phyloP scores from a whole-genome alignment of 2,329 filamentous ascomycete species.

The Cytospora paraplurivora region DNA sequence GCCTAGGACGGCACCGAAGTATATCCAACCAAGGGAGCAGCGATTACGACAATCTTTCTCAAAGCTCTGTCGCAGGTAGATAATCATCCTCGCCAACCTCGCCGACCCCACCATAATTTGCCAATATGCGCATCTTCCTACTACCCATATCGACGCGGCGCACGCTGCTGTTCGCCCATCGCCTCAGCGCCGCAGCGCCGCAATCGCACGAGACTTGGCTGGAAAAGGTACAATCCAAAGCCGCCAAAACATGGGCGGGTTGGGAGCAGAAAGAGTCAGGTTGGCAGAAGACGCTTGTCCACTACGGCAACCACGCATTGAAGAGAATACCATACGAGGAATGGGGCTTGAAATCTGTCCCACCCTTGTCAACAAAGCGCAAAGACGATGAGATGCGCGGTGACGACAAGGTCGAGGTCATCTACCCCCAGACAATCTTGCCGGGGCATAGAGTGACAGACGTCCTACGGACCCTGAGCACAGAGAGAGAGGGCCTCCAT shows the following conservation, averaged over 20 bases:
- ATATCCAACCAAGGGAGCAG: background rate
- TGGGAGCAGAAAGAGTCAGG: constrained; percentile 85
- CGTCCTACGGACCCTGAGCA: constrained; percentile 71
- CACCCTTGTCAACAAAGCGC: constrained; percentile 71
- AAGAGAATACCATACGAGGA: constrained; percentile 92
- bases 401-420: constrained; percentile 68
- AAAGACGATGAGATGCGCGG: constrained; percentile 64
- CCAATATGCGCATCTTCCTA: constrained; percentile 85
- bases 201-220: constrained; percentile 54
- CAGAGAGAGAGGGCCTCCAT: constrained; percentile 79
- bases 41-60: background rate
- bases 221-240: constrained; percentile 72
- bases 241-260: constrained; percentile 74
- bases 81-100: background rate
- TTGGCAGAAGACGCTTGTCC: constrained; percentile 87
- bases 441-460: constrained; percentile 62
- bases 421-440: constrained; percentile 75
- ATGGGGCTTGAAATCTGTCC: constrained; percentile 96
- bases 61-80: background rate
- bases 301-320: constrained; percentile 83
- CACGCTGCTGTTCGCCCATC: constrained; percentile 90
- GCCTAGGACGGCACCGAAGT: background rate
- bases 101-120: constrained; percentile 13
- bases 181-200: constrained; percentile 60
- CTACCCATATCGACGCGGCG: constrained; percentile 90